Base-by-base conservation (phyloP, 768 basidiomycete species). In the Hortiboletus flavorubellus region DNA sequence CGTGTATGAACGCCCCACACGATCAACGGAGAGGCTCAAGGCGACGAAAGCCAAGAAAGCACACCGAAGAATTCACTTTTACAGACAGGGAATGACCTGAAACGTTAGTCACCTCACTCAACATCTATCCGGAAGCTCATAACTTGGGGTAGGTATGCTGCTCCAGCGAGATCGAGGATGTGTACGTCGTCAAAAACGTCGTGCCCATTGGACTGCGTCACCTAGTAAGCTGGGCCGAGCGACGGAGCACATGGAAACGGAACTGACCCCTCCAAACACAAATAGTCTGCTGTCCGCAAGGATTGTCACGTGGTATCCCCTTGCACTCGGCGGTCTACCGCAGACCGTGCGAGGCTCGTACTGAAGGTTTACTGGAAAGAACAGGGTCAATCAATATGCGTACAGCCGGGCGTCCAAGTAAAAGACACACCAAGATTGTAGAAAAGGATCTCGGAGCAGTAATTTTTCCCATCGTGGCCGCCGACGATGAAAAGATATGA, bases 401-500 rank as follows among this genome's bases (percentile, higher is more conserved):
- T 8, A n/a, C 9, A 1, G 51, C 30, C n/a, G 9, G 38, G 8
- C 1, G 6, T 14, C 18, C 31, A 23, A 23, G n/a, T 21, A n/a
- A 38, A 33, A 39, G 40, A 63, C 73, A 33, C 57, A 93, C 94
- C 89, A 35, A 98, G 84, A 64, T 97, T 94, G 72, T 93, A 93
- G 5, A 91, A 75, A 16, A 92, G 76, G 6, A 96, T 75, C 11
- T 95, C 89, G 2, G 80, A 79, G 34, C 76, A 78, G 67, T 97
- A 97, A 46, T 84, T 75, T 11, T 73, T 70, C 5, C 91, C 89
- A 59, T 95, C 88, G 72, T 96, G 93, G 3, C 95, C 95, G 0
- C 93, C 94, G 42, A 87, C 77, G 51, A 96, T 79, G 73, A 95
- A 94, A 1, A 98, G 80, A 67, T 92, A 95, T 1, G 91, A 93